These are phyloP conservation scores for Candida piceae DNA, from an alignment of 805 yeast species.

Conservation along the genomic window DNA sequence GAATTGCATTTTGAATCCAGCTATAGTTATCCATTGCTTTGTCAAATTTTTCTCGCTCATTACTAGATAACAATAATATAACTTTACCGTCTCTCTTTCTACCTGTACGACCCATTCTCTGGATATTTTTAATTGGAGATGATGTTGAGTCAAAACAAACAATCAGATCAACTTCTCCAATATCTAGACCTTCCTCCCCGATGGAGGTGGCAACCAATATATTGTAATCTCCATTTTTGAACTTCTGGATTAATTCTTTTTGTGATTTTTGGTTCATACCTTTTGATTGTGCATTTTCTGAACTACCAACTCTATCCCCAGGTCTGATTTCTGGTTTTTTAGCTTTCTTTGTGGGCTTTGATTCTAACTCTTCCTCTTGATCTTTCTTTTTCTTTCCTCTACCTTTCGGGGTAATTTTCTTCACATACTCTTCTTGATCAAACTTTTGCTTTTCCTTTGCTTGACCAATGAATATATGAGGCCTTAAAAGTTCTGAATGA, in stretches of 20 bases:
- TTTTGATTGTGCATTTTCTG: conserved; percentile 67
- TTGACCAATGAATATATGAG: conserved; percentile 94
- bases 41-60: conserved; percentile 74
- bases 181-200: conserved; percentile 98
- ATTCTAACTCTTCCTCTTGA: too few species aligned
- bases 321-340: conserved; percentile 31
- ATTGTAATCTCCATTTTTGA: conserved; percentile 69
- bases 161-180: conserved; percentile 94
- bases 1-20: conserved; percentile 67
- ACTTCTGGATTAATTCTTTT: conserved; percentile 67
- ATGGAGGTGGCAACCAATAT: conserved; percentile 92
- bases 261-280: conserved; percentile 94
- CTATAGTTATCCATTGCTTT: conserved; percentile 82
- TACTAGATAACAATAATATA: conserved; percentile 65
- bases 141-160: conserved; percentile 90
- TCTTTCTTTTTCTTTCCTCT: conserved; percentile 30
- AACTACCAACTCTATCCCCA: conserved; percentile 45
- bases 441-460: conserved; percentile 67
- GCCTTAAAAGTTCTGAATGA: conserved; percentile 37
- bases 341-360: conserved; percentile 27
- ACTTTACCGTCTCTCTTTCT: conserved; percentile 88
- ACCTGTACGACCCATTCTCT: conserved; percentile 98
- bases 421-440: conserved; percentile 47
- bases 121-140: conserved; percentile 89
- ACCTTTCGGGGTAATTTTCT: conserved; percentile 41